These are phyloP conservation scores for Aureobasidium namibiae DNA, from an alignment of 2,329 filamentous ascomycete species.

Conservation along the genomic window DNA sequence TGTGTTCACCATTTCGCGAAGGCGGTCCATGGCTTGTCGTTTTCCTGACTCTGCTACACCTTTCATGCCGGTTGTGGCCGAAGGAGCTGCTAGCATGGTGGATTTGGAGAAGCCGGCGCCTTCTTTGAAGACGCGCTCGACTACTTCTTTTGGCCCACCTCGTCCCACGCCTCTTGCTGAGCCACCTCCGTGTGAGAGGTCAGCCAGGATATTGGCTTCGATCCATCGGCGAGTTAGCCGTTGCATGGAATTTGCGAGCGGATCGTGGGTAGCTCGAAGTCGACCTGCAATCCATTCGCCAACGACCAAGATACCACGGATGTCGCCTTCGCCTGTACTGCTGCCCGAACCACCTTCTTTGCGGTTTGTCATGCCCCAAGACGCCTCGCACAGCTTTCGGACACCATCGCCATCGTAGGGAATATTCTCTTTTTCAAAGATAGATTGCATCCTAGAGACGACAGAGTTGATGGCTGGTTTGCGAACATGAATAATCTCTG, in stretches of 20 bases:
- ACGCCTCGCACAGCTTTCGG: constrained; percentile 71
- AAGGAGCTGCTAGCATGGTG: constrained; percentile 30
- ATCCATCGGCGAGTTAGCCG: constrained; percentile 68
- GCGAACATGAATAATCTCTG: constrained; percentile 85
- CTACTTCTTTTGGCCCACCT: constrained; percentile 65
- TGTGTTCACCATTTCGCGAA: constrained; percentile 69
- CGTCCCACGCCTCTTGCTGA: constrained; percentile 64
- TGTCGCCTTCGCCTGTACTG: constrained; percentile 62
- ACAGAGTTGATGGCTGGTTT: constrained; percentile 84
- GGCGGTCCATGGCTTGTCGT: constrained; percentile 61
- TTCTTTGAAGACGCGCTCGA: constrained; percentile 69
- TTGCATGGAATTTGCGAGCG: constrained; percentile 23
- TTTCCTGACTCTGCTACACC: constrained; percentile 67
- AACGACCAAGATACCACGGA: constrained; percentile 77
- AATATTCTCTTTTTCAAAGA: constrained; percentile 86
- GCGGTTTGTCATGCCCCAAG: constrained; percentile 70
- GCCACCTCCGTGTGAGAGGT: constrained; percentile 62
- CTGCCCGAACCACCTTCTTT: constrained; percentile 48
- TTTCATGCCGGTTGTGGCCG: constrained; percentile 30
- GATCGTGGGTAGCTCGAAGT: constrained; percentile 38
- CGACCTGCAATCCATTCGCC: constrained; percentile 78
- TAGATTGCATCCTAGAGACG: constrained; percentile 66
- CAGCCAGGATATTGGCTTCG: constrained; percentile 60
- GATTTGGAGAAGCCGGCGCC: constrained; percentile 67
- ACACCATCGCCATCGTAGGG: constrained; percentile 83